phyloP scores from a whole-genome alignment of 305 asterid genomes.

The Plantago lanceolata region DNA sequence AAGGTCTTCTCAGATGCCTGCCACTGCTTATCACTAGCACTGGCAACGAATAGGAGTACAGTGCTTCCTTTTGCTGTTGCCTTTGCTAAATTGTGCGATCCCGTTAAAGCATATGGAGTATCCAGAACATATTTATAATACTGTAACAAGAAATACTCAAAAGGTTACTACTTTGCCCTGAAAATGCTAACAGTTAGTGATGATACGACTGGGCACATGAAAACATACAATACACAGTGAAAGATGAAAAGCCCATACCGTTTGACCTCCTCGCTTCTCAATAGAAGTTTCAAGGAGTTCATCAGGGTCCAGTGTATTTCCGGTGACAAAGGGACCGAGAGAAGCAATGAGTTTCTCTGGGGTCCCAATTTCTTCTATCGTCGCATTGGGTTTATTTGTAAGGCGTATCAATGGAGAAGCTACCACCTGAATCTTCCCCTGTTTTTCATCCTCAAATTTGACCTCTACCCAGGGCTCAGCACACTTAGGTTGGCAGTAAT shows the following conservation, averaged over 20 bases:
- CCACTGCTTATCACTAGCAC: slow-evolving; percentile 69
- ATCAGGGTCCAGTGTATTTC: slow-evolving; percentile 77
- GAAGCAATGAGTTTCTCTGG: slow-evolving; percentile 89
- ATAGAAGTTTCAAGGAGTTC: slow-evolving; percentile 69
- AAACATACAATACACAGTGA: too few relatives aligned
- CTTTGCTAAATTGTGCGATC: slow-evolving; percentile 29
- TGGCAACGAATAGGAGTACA: slow-evolving; percentile 77
- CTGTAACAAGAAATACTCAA: slow-evolving; percentile 42
- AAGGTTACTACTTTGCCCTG: neutral
- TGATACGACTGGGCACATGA: too few relatives aligned
- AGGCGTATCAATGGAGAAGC: slow-evolving; percentile 88
- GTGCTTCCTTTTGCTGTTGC: slow-evolving; percentile 86
- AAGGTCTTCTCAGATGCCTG: slow-evolving; percentile 55
- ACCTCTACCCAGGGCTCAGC: slow-evolving; percentile 99
- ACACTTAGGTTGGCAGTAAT: slow-evolving; percentile 96
- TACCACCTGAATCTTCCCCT: slow-evolving; percentile 88
- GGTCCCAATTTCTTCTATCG: slow-evolving; percentile 82
- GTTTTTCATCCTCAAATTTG: slow-evolving; percentile 80
- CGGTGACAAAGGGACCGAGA: slow-evolving; percentile 98
- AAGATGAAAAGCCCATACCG: slow-evolving; percentile 35
- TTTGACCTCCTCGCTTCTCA: slow-evolving; percentile 80
- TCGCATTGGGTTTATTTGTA: slow-evolving; percentile 87
- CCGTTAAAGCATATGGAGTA: slow-evolving; percentile 86
- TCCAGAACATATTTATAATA: slow-evolving; percentile 80
- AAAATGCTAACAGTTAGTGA: too few relatives aligned